Base-by-base conservation (phyloP, 805 yeast species). In the Candida golubevii region DNA sequence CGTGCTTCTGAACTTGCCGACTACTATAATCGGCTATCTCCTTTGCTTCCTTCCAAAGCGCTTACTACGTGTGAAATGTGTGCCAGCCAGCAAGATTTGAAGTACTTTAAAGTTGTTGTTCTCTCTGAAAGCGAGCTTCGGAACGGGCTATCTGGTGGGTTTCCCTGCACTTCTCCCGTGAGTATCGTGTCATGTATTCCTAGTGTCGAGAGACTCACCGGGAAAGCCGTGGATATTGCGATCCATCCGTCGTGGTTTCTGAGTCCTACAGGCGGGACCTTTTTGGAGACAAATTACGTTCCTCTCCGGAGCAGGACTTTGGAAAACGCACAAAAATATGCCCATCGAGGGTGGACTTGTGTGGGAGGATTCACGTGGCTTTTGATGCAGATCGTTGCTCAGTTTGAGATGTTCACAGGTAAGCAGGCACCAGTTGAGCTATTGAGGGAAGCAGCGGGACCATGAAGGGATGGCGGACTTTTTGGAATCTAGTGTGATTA, bases 361-460 rank as follows among this genome's bases (percentile, higher is more conserved):
- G 42, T 41, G 6, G 48, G 46, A 37, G 57, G 57, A 3, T 44
- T 54, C 35, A 49, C 50, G 38, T 49, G 46, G 40, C 45, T 54
- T 30, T 42, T 47, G 40, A 44, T 46, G 7, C 54, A 50, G 39
- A 44, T 50, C 10, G 36, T 48, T 18, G 42, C 51, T 6, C 54
- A 54, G 36, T 54, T 54, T 41, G 57, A 54, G 36, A 44, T 49
- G 48, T 50, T 49, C 26, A 46, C 51, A 12, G 49, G 50, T 2
- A 54, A 51, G 34, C 50, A 50, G 7, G 56, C 56, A 7, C 57
- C 57, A 10, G 35, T 48, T 26, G 48, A 35, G 13, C 33, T 47
- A 8, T 43, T 54, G 50, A 51, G 44, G 37, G 23, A 18, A 18
- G 23, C 23, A 18, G 23, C 23, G 4, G 23, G 23, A 18, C 5